These are phyloP conservation scores for Cladorrhinum samala DNA, from an alignment of 495 filamentous ascomycete genomes.

Conservation along the genomic window DNA sequence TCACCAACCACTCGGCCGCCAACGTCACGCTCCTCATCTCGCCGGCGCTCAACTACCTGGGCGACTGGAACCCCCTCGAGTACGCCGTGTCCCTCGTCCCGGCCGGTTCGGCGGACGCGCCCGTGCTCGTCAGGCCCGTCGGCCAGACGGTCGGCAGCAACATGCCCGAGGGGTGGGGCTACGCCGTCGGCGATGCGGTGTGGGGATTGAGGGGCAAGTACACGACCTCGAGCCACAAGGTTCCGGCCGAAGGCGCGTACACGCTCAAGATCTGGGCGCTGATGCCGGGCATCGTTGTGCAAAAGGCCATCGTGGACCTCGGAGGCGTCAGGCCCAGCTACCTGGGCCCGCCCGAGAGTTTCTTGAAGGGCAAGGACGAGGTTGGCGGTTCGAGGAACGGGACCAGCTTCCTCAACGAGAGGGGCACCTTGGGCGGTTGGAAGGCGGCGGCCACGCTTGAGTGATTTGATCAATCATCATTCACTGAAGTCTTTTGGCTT, in stretches of 20 bases:
- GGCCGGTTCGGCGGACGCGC: constrained; percentile 15
- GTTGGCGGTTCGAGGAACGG: constrained; percentile 34
- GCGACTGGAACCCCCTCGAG: constrained; percentile 50
- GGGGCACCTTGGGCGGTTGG: constrained; percentile 15
- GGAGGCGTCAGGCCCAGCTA: constrained; percentile 62
- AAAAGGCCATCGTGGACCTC: constrained; percentile 62
- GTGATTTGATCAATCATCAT: too few relatives aligned
- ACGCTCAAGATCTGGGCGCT: constrained; percentile 56
- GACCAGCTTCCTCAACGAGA: constrained; percentile 35
- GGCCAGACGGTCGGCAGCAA: constrained; percentile 38
- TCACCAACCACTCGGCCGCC: constrained; percentile 45
- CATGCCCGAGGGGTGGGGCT: constrained; percentile 52
- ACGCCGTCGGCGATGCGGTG: constrained; percentile 50
- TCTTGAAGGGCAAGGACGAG: constrained; percentile 41
- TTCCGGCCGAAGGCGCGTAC: constrained; percentile 45
- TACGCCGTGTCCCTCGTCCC: constrained; percentile 53
- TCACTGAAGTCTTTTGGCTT: too few relatives aligned
- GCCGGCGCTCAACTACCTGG: constrained; percentile 54
- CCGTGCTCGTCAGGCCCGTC: constrained; percentile 46
- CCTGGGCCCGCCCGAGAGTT: constrained; percentile 65
- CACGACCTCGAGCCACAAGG: constrained; percentile 48
- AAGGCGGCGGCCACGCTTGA: not conserved
- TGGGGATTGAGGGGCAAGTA: constrained; percentile 49
- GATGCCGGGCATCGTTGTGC: constrained; percentile 59
- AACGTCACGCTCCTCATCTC: constrained; percentile 59